phyloP scores from a whole-genome alignment of 495 filamentous ascomycete species.

The Bryoglossum gracile region DNA sequence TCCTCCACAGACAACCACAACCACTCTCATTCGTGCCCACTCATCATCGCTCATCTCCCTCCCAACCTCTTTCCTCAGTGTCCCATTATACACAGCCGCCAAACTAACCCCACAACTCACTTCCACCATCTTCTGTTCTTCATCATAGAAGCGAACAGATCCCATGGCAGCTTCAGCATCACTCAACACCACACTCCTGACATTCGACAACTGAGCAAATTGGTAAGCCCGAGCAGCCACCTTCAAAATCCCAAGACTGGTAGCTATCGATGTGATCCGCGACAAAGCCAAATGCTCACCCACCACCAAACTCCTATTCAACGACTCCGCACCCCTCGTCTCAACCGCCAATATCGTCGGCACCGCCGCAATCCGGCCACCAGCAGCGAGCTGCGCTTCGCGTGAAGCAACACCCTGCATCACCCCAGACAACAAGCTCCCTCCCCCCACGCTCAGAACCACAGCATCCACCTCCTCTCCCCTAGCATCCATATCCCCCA shows the following conservation, averaged over 20 bases:
- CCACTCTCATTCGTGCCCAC: conserved; percentile 58
- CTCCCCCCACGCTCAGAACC: conserved; percentile 80
- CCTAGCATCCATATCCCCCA: conserved; percentile 41
- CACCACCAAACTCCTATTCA: conserved; percentile 47
- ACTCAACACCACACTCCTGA: conserved; percentile 61
- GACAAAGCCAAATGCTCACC: conserved; percentile 47
- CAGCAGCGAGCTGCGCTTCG: too few relatives aligned
- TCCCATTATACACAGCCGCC: conserved; percentile 59
- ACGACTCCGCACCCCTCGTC: conserved; percentile 68
- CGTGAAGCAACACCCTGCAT: conserved; percentile 27
- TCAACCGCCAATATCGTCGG: conserved; percentile 64
- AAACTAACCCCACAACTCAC: conserved; percentile 73
- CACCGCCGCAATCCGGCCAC: too few relatives aligned
- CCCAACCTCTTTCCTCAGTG: conserved; percentile 55
- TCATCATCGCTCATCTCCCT: conserved; percentile 45
- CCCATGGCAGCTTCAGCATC: conserved; percentile 77
- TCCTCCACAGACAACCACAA: conserved; percentile 82
- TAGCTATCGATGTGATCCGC: conserved; percentile 77
- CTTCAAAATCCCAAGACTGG: conserved; percentile 64
- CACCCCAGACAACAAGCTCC: conserved; percentile 76
- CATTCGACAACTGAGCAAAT: conserved; percentile 25
- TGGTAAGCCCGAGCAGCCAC: conserved; percentile 63
- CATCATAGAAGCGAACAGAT: conserved; percentile 67
- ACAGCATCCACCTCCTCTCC: conserved; percentile 37
- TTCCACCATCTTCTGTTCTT: conserved; percentile 73